A percentile compares a stretch with the other conserved stretches of the same genome.
phyloP scores from a whole-genome alignment of 2,329 filamentous ascomycete genomes.

The Trichoderma aggressivum region DNA sequence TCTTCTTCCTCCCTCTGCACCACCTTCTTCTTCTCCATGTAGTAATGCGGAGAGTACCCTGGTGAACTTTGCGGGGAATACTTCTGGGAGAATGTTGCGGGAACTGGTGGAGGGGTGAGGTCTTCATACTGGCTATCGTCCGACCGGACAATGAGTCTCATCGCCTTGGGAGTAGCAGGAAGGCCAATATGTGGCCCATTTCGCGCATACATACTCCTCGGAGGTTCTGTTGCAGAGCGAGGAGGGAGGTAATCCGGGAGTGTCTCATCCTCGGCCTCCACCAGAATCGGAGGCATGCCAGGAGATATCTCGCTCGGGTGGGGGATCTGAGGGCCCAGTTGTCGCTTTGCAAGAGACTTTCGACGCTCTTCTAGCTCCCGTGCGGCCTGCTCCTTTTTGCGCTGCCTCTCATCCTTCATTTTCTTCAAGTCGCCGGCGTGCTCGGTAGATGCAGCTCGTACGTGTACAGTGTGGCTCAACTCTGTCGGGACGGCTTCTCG shows the following conservation, averaged over 20 bases:
- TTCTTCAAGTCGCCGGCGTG: conserved; percentile 53
- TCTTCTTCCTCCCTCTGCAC: conserved; percentile 18
- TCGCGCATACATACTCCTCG: conserved; percentile 48
- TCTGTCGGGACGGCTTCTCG: conserved; percentile 29
- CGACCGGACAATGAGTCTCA: conserved; percentile 72
- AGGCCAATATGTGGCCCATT: conserved; percentile 64
- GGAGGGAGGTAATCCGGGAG: conserved; percentile 45
- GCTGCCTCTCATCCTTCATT: conserved; percentile 58
- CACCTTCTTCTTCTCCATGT: conserved; percentile 31
- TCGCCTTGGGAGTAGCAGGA: conserved; percentile 87
- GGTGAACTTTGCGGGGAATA: conserved; percentile 39
- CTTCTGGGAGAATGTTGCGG: conserved; percentile 44
- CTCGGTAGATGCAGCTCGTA: conserved; percentile 42
- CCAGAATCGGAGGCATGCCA: conserved; percentile 27
- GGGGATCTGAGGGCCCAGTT: conserved; percentile 75
- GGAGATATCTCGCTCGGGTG: conserved; percentile 59
- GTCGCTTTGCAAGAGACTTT: conserved; percentile 75
- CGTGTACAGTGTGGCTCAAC: conserved; percentile 1
- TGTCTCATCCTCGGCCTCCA: conserved; percentile 44
- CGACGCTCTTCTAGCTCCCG: conserved; percentile 86
- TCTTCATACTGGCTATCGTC: conserved; percentile 38
- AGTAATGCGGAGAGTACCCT: conserved; percentile 22
- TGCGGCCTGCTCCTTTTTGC: conserved; percentile 71
- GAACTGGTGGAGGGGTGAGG: conserved; percentile 51
- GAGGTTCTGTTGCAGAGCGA: conserved; percentile 65